Evolutionary conservation across 306 rosid species (phyloP), one percentile per base, ranked within the genome.

Genomic region (Citrullus colocynthis): DNA sequence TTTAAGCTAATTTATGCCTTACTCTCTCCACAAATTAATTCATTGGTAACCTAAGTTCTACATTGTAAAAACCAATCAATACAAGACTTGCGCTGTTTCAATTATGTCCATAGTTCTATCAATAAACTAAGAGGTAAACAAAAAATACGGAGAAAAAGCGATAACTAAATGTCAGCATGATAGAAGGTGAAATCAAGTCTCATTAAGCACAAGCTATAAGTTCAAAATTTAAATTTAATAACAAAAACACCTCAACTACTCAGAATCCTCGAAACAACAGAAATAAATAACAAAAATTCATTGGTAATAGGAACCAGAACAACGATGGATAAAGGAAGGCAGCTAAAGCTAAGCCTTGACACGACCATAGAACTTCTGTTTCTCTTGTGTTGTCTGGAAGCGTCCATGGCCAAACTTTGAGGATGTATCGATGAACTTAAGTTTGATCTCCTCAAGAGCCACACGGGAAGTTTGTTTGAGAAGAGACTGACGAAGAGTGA

Each of bases 401-500:
- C 97, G 97, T 9, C 96, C 96, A 61, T 92, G 97, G 0, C 97
- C 96, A 16, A 90, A 90, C 86, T 92, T 92, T 13, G 96, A 92
- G 18, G 97, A 90, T 20, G 97, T 92, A 74, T 92, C 97, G 0
- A 92, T 89, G 84, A 90, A 92, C 92, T 92, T 92, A 78, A 90
- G 92, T 2, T 87, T 88, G 90, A 92, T 92, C n/a, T 89, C 92
- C 85, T 92, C 97, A 0, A 86, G 76, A 1, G 97, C 96, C 61
- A 90, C 78, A 59, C 96, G 92, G 7, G 97, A 89, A 49, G 96
- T 92, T 79, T 90, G 96, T 84, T 90, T 92, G 21, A 92, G 89
- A 36, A 92, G 90, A 7, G 97, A 90, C 80, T 92, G 97, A 15
- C 97, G 93, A 81, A 92, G 83, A 9, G 97, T 90, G 6, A 92